These are phyloP conservation scores for Ophiostoma fasciatum DNA, from an alignment of 2,329 filamentous ascomycete species.

Conservation along the genomic window DNA sequence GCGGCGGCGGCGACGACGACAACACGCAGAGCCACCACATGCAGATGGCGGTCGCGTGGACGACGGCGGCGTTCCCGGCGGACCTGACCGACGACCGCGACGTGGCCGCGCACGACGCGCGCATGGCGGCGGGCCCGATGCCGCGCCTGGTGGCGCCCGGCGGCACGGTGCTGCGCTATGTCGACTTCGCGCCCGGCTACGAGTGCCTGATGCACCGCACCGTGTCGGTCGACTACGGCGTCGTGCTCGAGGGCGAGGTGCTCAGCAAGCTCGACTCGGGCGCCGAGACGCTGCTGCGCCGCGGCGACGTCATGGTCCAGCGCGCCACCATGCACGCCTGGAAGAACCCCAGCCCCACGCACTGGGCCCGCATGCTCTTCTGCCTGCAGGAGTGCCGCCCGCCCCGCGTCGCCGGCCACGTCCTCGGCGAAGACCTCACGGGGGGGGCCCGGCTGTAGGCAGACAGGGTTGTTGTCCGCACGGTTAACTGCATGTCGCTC, in stretches of 20 bases:
- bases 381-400: constrained; percentile 23
- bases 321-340: constrained; percentile 38
- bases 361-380: constrained; percentile 32
- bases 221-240: constrained; percentile 14
- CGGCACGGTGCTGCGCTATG: constrained; percentile 14
- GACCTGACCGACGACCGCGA: constrained; percentile 11
- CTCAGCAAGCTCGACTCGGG: constrained; percentile 11
- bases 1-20: no score
- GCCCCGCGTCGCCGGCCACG: constrained; percentile 8
- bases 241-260: constrained; percentile 12
- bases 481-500: no score
- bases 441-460: constrained; percentile 2
- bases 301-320: constrained; percentile 23
- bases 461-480: no score
- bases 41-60: constrained; percentile 12
- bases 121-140: constrained; percentile 7
- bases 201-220: constrained; percentile 19
- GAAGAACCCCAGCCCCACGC: constrained; percentile 30
- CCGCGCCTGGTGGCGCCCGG: constrained; percentile 11
- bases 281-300: constrained; percentile 8
- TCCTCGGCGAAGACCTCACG: constrained; percentile 10
- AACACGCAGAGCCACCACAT: no score
- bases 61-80: constrained; percentile 9
- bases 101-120: constrained; percentile 10
- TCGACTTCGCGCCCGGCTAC: constrained; percentile 18